Percentiles rank a stretch among this genome's conserved stretches.
These are phyloP conservation scores for Puccinia horiana DNA, from an alignment of 1,284 basidiomycete genomes.

Conservation along the genomic window DNA sequence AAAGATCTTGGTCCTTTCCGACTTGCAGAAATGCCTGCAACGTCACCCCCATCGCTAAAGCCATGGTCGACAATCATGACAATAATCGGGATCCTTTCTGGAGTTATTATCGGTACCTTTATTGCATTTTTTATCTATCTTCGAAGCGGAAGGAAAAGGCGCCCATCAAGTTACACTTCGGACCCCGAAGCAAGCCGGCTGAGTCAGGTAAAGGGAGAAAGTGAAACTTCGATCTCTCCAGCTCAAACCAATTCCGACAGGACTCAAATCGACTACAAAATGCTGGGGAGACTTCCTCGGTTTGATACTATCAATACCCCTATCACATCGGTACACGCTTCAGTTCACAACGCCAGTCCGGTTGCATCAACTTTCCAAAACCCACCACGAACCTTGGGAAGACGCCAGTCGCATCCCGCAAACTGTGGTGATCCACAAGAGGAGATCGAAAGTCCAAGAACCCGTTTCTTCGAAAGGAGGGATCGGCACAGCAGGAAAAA, in stretches of 20 bases:
- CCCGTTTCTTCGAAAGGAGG: background rate
- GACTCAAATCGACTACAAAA: background rate
- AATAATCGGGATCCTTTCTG: background rate
- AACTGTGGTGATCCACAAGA: background rate
- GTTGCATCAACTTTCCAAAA: background rate
- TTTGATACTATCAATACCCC: background rate
- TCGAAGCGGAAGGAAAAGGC: background rate
- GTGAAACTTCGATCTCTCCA: conserved; percentile 4
- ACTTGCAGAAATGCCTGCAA: conserved; percentile 13
- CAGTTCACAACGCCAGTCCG: conserved; percentile 15
- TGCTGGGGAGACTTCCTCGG: background rate
- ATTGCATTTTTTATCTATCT: background rate
- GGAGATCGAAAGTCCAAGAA: background rate
- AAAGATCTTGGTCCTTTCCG: background rate
- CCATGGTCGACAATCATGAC: background rate
- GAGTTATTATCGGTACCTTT: background rate
- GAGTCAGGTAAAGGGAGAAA: background rate
- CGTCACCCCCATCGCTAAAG: background rate
- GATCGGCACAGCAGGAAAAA: background rate
- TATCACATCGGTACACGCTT: conserved; percentile 5
- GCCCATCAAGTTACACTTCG: background rate
- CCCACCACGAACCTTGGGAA: background rate
- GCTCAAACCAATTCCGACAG: background rate
- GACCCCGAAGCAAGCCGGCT: background rate
- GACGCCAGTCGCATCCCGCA: background rate